phyloP scores from a whole-genome alignment of 2,329 filamentous ascomycete species.

The Penicillium freii region DNA sequence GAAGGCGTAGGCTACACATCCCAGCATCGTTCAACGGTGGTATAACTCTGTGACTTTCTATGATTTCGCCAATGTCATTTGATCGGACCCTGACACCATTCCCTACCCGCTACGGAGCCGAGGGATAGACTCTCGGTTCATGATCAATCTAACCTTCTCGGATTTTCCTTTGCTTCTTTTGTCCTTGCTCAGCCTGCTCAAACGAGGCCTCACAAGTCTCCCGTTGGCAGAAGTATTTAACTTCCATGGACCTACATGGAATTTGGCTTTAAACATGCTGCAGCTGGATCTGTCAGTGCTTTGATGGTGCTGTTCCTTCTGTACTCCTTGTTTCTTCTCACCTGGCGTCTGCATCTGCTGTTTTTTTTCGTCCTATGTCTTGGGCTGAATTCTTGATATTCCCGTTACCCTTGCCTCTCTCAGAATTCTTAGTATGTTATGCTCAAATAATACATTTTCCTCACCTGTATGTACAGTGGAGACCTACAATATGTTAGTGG shows the following conservation, averaged over 20 bases:
- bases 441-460: constrained; percentile 36
- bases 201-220: constrained; percentile 12
- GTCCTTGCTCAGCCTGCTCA: constrained; percentile 14
- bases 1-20: not conserved
- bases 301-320: constrained; percentile 26
- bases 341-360: constrained; percentile 36
- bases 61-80: constrained; percentile 9
- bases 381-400: constrained; percentile 30
- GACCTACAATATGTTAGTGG: not conserved
- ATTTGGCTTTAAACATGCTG: constrained; percentile 32
- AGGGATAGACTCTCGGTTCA: constrained; percentile 16
- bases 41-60: constrained; percentile 11
- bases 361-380: constrained; percentile 19
- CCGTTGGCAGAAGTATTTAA: constrained; percentile 15
- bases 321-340: constrained; percentile 30
- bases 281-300: constrained; percentile 28
- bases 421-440: constrained; percentile 34
- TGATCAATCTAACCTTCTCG: constrained; percentile 17
- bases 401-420: constrained; percentile 21
- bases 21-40: constrained; percentile 4
- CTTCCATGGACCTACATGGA: constrained; percentile 26
- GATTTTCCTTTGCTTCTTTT: constrained; percentile 22
- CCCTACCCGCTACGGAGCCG: constrained; percentile 9
- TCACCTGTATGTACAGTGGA: constrained; percentile 13
- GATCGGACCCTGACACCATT: not conserved